Conservation (phyloP, 805 yeast species). For the Pichia nakasei region DNA sequence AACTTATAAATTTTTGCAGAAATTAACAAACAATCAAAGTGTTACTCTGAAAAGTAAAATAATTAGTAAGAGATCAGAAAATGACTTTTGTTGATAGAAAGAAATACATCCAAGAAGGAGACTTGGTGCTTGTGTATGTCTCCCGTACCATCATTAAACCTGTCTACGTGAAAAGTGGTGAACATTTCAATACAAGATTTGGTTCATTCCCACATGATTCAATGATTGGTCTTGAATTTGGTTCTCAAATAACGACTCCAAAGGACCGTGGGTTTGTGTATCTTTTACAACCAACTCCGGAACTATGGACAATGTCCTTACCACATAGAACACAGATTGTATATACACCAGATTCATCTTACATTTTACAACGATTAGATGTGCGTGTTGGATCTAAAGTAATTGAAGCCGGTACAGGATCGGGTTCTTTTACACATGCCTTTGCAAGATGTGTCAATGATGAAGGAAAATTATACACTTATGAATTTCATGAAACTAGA, state of each 20-base stretch:
- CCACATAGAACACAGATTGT: constrained; percentile 98
- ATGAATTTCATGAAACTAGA: constrained; percentile 85
- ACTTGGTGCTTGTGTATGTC: constrained; percentile 77
- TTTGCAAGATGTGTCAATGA: constrained; percentile 68
- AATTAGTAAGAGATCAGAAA: not conserved
- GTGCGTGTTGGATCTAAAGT: constrained; percentile 69
- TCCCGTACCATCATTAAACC: constrained; percentile 78
- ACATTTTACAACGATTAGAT: constrained; percentile 73
- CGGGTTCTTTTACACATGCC: constrained; percentile 92
- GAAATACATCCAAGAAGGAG: constrained; percentile 72
- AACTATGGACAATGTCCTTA: constrained; percentile 88
- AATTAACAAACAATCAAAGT: too few relatives aligned
- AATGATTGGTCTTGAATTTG: constrained; percentile 77
- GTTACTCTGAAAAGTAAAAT: too few relatives aligned
- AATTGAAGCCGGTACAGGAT: constrained; percentile 97
- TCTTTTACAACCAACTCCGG: constrained; percentile 86
- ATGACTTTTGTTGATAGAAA: constrained; percentile 39
- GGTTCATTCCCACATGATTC: constrained; percentile 81
- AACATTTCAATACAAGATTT: constrained; percentile 69
- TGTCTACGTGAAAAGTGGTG: constrained; percentile 49
- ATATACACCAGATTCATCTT: constrained; percentile 90
- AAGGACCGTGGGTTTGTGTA: constrained; percentile 82
- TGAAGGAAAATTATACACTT: constrained; percentile 65
- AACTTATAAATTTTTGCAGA: too few relatives aligned
- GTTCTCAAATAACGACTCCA: constrained; percentile 67